Base-by-base conservation (phyloP, 2,329 filamentous ascomycete genomes). In the Alternaria infectoria region DNA sequence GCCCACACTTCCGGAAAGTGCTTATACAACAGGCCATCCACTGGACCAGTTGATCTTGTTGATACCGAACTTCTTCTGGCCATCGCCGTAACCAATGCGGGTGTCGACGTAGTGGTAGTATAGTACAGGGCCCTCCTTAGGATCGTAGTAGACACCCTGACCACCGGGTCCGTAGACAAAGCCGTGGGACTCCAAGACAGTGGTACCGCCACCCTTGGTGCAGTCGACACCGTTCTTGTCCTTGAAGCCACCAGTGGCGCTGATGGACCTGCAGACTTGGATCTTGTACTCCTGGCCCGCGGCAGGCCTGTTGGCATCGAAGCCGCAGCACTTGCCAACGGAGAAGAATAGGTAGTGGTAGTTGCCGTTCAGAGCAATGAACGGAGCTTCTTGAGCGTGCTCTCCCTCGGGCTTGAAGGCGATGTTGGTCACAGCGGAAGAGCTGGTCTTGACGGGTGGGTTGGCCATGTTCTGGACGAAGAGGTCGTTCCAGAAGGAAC, bases 261-360 rank as follows among this genome's bases (percentile, higher is more conserved):
- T 82, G 1, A 76, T 81, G 5, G 85, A 87, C n/a, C 88, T 81
- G 79, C 89, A 91, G 25, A 90, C 88, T 71, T 85, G 86, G 74
- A 91, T 88, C 74, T 86, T 86, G 76, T 91, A 91, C 77, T 91
- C 89, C n/a, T 81, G 79, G 5, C 89, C 89, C 0, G 81, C 52
- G 0, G 86, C 83, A 0, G 89, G 88, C 59, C 74, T 79, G 57
- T 69, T 80, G 0, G 72, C 75, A 66, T 89, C 85, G 66, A 86
- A 89, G n/a, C 81, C 82, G 61, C 90, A 91, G 81, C 89, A 91
- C 28, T 81, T 82, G 2, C 89, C 90, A 2, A 81, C 81, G 8
- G 85, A 88, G 74, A 85, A 89, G 76, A 91, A 90, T 11, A 91
- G 81, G 71, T 90, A 92, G 74, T 88, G 91, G 72, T 86, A 89